Evolutionary conservation across 352 stramenopile genomes (phyloP), one percentile per base, ranked within the genome.

Genomic region (Globisporangium canariense): DNA sequence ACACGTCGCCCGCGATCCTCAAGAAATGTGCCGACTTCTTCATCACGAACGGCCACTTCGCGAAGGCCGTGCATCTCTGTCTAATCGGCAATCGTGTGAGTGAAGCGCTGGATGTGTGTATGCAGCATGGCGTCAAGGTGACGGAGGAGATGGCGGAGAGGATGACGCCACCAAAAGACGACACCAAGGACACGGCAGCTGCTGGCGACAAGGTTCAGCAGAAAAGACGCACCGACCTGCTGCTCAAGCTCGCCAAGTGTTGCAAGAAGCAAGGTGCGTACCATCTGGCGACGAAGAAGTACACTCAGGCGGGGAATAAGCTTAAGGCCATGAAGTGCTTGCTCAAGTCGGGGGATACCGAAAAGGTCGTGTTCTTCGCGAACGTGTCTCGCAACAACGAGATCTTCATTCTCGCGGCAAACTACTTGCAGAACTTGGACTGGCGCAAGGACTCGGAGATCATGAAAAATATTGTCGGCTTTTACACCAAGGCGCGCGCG

Each of bases 351-450:
- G 96, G 95, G 18, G 93, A 99, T 69, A 98, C 90, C 20, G 96
- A 98, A 67, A 97, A 96, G 54, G 79, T 94, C n/a, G 89, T 98
- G 38, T 97, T 97, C 71, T 98, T 98, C 64, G 93, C 96, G 41
- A 97, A 92, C 60, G 82, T 97, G 8, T 96, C 83, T 10, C 79
- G 93, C 50, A 96, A 94, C 71, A 86, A 84, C 50, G 94, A 98
- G 62, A 98, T 99, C 55, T 98, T 97, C 74, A 79, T 98, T 18
- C 79, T 99, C 14, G 95, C 93, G 0, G 96, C 91, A 11, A 98
- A 98, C 68, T 98, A 98, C 65, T 67, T 99, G 41, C 94, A 98
- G 69, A 97, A 91, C 68, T 77, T 98, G 47, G 83, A 98, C 74
- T 98, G 94, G 94, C 86, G 88, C 53, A 91, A 90, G 51, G 87